Base-by-base conservation (phyloP, 2,329 filamentous ascomycete genomes). In the Aurifilum marmelostoma region DNA sequence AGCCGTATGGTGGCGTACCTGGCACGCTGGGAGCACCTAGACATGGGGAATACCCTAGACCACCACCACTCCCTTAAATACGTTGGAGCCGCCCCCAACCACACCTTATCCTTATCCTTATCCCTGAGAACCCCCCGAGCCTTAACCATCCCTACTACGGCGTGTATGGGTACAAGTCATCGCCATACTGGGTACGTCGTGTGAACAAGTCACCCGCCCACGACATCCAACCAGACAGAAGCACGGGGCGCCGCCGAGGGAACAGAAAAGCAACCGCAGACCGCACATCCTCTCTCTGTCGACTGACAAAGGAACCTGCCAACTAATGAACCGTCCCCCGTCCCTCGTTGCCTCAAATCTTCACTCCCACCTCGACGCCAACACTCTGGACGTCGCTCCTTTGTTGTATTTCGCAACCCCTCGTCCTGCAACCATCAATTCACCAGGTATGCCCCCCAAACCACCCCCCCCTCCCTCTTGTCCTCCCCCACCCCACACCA, bases 41-140 rank as follows among this genome's bases (percentile, higher is more conserved):
- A n/a, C 50, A 27, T 12, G 3, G n/a, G 21, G 7, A 24, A 34
- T 8, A 34, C 6, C n/a, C n/a, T n/a, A 52, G 24, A 52, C 50
- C 50, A 27, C 50, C 24, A 54, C 50, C 16, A 27, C 2, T 12
- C 50, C 50, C n/a, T n/a, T n/a, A n/a, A n/a, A n/a, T 54, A 27
- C 52, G 24, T 18, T 56, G n/a, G n/a, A 56, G 52, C 52, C 52
- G 52, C 52, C 24, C 24, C 52, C 52, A 32, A 56, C 52, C 52
- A 56, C 52, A 56, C 52, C 27, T 29, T 56, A 56, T 56, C 52
- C 52, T 32, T 56, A 56, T 56, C 52, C 52, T 56, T 18, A 56
- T 56, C 52, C 52, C 12, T 56, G 9, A 39, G n/a, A 37, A 4
- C 34, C 37, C 37, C 37, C 37, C 37, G 6, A 4, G 5, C 34